Evolutionary conservation across 2,329 filamentous ascomycete species (phyloP).

Genomic region (Paecilomyces niveus): DNA sequence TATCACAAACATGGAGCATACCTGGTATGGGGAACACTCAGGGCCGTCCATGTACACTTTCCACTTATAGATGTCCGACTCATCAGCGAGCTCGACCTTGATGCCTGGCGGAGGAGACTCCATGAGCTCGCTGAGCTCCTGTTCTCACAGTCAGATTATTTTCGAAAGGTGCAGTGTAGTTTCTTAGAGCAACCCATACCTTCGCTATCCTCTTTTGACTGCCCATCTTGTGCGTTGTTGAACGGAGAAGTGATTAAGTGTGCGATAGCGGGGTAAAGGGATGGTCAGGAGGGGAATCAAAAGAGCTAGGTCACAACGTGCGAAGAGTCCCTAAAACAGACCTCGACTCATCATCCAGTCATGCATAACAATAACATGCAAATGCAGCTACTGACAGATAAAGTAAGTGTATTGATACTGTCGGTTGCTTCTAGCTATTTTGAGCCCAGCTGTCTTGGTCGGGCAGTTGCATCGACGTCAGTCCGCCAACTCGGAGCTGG

Average conservation of each 20-base stretch:
- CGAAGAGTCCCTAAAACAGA: not conserved
- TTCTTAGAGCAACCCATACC: slow-evolving; percentile 16
- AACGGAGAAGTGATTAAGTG: slow-evolving; percentile 7
- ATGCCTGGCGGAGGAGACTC: slow-evolving; percentile 51
- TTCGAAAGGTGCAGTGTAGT: not conserved
- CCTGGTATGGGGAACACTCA: slow-evolving; percentile 56
- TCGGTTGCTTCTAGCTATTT: not conserved
- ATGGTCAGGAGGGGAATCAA: not conserved
- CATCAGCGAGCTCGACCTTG: slow-evolving; percentile 50
- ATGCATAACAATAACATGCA: not conserved
- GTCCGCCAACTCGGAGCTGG: slow-evolving; percentile 1
- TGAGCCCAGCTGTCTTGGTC: not conserved
- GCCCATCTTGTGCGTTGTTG: slow-evolving; percentile 23
- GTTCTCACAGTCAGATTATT: slow-evolving; percentile 3
- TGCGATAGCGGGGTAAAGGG: not conserved
- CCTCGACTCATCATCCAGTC: not conserved
- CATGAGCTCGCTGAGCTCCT: slow-evolving; percentile 58
- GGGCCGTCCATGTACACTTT: slow-evolving; percentile 61
- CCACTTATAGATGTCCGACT: slow-evolving; percentile 62
- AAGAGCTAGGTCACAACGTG: not conserved
- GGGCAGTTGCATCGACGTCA: slow-evolving; percentile 14
- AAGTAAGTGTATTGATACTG: not conserved
- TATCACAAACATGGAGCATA: slow-evolving; percentile 24
- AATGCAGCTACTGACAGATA: not conserved
- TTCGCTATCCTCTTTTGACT: slow-evolving; percentile 44